A percentile compares a stretch with the other conserved stretches of the same genome.
Evolutionary conservation across 805 yeast genomes (phyloP).

Genomic region (Monosporozyma aerobia): DNA sequence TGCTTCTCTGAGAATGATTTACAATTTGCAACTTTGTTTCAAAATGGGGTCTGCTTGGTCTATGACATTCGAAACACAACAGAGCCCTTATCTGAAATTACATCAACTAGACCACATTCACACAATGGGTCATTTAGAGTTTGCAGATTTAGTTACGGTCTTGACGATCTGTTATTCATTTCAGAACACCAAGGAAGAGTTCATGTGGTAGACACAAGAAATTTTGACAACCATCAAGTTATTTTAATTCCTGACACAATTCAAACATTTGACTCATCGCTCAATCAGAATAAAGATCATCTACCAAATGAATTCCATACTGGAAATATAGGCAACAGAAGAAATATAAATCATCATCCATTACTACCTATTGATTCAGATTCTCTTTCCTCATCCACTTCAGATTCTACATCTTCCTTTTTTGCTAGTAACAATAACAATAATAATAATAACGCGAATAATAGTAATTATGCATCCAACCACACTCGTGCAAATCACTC

Average conservation of each 20-base stretch:
- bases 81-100: constrained; percentile 44
- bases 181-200: constrained; percentile 83
- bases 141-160: constrained; percentile 50
- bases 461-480: neutral
- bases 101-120: constrained; percentile 49
- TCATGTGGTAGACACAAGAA: constrained; percentile 73
- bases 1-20: constrained; percentile 68
- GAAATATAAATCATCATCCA: neutral
- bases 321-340: neutral
- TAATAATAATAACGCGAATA: neutral
- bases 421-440: neutral
- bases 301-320: neutral
- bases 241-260: constrained; percentile 47
- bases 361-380: neutral
- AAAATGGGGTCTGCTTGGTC: constrained; percentile 70
- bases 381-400: neutral
- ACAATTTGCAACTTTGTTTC: constrained; percentile 72
- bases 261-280: constrained; percentile 14
- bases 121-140: constrained; percentile 61
- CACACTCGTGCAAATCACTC: neutral
- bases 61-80: constrained; percentile 64
- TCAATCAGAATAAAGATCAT: neutral
- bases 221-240: constrained; percentile 66
- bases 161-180: constrained; percentile 67
- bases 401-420: neutral